phyloP scores from a whole-genome alignment of 176 grass and related monocot genomes.

The Puccinellia tenuiflora region DNA sequence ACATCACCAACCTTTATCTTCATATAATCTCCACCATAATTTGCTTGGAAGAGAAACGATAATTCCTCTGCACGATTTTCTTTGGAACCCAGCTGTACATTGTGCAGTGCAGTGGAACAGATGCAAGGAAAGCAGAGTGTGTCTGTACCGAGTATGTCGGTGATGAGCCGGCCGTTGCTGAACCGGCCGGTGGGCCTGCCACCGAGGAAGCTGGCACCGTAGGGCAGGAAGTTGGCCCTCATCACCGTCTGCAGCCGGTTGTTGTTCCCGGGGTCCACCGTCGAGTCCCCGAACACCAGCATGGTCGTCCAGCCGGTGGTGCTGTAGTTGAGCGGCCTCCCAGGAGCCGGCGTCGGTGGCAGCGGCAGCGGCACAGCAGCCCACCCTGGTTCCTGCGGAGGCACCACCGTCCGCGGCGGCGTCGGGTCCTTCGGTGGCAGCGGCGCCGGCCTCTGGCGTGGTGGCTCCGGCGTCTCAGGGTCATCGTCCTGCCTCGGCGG shows the following conservation, averaged over 20 bases:
- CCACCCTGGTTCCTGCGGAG: conserved; percentile 13
- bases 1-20: background rate
- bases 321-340: background rate
- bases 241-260: conserved; percentile 39
- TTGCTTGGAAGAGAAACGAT: background rate
- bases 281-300: conserved; percentile 60
- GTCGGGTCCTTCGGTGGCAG: background rate
- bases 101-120: background rate
- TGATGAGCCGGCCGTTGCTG: conserved; percentile 48
- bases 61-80: background rate
- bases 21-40: background rate
- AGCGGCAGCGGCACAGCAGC: background rate
- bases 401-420: conserved; percentile 16
- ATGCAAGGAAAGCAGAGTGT: background rate
- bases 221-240: conserved; percentile 55
- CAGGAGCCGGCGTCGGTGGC: background rate
- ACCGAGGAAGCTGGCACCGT: conserved; percentile 29
- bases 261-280: conserved; percentile 60
- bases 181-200: conserved; percentile 49
- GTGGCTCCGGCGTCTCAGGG: background rate
- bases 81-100: background rate
- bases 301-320: conserved; percentile 26
- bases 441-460: background rate
- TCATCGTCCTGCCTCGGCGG: background rate
- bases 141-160: conserved; percentile 45